Percentiles rank a stretch among this genome's conserved stretches.
Conservation (phyloP, 2,329 filamentous ascomycete genomes). For the Teratosphaeria zuluensis region DNA sequence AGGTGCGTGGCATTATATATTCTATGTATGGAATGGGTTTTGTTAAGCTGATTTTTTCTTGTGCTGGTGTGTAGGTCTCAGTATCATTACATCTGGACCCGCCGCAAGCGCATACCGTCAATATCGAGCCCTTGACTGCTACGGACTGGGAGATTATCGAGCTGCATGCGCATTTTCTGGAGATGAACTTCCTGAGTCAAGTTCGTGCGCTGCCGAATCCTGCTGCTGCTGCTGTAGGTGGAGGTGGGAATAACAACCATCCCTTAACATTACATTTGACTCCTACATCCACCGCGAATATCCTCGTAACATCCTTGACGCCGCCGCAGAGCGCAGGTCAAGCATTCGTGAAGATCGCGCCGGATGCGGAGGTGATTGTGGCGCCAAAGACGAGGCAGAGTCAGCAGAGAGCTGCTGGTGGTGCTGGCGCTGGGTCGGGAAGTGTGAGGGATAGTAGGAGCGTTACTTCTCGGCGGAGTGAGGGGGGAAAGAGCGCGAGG, state of each 20-base stretch:
- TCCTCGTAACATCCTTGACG: slow-evolving; percentile 73
- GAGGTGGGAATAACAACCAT: slow-evolving; percentile 50
- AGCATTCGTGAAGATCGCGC: slow-evolving; percentile 83
- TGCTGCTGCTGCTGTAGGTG: slow-evolving; percentile 10
- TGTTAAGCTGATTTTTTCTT: neutral
- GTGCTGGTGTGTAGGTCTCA: neutral
- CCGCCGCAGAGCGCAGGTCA: slow-evolving; percentile 59
- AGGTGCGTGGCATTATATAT: slow-evolving; percentile 41
- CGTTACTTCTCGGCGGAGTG: slow-evolving; percentile 68
- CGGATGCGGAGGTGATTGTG: slow-evolving; percentile 93
- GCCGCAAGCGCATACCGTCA: slow-evolving; percentile 82
- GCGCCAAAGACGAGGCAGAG: slow-evolving; percentile 74
- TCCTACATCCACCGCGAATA: slow-evolving; percentile 88
- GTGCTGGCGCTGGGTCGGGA: slow-evolving; percentile 36
- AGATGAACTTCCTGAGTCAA: slow-evolving; percentile 85
- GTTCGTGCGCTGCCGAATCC: slow-evolving; percentile 91
- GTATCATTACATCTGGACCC: slow-evolving; percentile 76
- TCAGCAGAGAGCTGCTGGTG: slow-evolving; percentile 43
- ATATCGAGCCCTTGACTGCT: slow-evolving; percentile 89
- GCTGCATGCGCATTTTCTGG: slow-evolving; percentile 87
- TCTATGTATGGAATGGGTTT: neutral
- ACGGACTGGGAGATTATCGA: slow-evolving; percentile 99
- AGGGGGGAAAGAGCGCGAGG: slow-evolving; percentile 56
- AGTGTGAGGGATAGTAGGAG: slow-evolving; percentile 66
- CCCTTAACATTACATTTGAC: slow-evolving; percentile 87